Evolutionary conservation across 495 filamentous ascomycete species (phyloP), one percentile per base, ranked within the genome.

Genomic region (Xylaria acuta): DNA sequence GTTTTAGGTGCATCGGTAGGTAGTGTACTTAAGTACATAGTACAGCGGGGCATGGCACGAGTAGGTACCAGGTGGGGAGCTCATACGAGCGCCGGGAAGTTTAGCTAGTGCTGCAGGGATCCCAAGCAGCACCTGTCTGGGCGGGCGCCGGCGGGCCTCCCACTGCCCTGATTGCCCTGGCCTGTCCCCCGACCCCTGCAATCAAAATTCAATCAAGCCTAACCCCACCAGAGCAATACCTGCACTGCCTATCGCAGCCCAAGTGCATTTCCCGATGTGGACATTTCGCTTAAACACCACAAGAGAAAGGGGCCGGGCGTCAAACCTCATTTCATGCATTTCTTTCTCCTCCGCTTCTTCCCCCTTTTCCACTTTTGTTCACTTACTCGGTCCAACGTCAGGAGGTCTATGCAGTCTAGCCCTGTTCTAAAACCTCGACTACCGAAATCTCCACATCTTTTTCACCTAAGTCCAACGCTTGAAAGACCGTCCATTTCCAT

Each of bases 361-460:
- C 62, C 53, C 69, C 51, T 59, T 71, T 66, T 71, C 60, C 69
- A 66, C 49, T 47, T 65, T 53, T 64, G 43, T 69, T 51, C 51
- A 36, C 18, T 58, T 69, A 69, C 38, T 43, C 45, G 36, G 66
- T 43, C 22, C 36, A 56, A 43, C 38, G 51, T 62, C 56, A 27
- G 32, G 40, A 69, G 67, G 67, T 36, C 67, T 56, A 70, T 70
- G 68, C 68, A 70, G 67, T 63, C 56, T 70, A 34, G 67, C 67
- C 67, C 56, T 49, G 62, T 64, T 47, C 41, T 34, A 20, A 56
- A 56, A 59, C 20, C 51, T 59, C 53, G 70, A 72, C 51, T 72
- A 72, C 70, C 62, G 70, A 72, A 47, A 63, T 53, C 16, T 32
- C 54, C 56, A 47, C 43, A 27, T n/a, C 22, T n/a, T 41, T n/a